Evolutionary conservation across 1,284 basidiomycete genomes (phyloP).

Genomic region (Amylostereum chailletii): DNA sequence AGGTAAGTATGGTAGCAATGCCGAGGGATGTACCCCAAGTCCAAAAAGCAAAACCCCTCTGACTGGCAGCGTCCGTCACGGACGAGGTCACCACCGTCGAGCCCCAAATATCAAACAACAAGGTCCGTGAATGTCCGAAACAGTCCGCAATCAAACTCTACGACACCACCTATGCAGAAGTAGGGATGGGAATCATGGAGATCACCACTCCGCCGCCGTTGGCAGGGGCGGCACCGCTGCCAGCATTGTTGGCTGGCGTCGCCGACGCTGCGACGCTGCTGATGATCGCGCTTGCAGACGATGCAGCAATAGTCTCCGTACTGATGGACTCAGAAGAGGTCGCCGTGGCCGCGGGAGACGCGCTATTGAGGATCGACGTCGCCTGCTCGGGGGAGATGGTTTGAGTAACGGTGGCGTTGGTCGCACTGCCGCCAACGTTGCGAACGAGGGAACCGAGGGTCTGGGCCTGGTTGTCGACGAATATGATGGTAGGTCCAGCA

Average conservation of each 20-base stretch:
- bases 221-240: not conserved
- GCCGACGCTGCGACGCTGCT: not conserved
- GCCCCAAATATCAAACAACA: not conserved
- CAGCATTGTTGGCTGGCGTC: not conserved
- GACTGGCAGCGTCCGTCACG: not conserved
- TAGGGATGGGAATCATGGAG: constrained; percentile 6
- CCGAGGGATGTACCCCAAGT: not conserved
- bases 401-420: constrained; percentile 5
- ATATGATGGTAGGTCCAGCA: constrained; percentile 65
- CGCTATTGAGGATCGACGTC: constrained; percentile 1
- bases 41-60: not conserved
- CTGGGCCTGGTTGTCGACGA: constrained; percentile 53
- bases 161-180: not conserved
- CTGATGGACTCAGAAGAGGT: constrained; percentile 4
- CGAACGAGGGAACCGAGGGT: constrained; percentile 38
- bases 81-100: not conserved
- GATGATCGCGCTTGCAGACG: constrained; percentile 7
- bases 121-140: not conserved
- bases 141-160: not conserved
- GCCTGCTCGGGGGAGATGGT: constrained; percentile 8
- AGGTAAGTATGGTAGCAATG: not conserved
- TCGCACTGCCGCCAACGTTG: constrained; percentile 11
- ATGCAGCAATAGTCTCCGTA: constrained; percentile 4
- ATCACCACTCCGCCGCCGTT: not conserved
- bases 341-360: constrained; percentile 3